A percentile compares a stretch with the other conserved stretches of the same genome.
Conservation (phyloP, 305 asterid genomes). For the Euphrasia arctica region DNA sequence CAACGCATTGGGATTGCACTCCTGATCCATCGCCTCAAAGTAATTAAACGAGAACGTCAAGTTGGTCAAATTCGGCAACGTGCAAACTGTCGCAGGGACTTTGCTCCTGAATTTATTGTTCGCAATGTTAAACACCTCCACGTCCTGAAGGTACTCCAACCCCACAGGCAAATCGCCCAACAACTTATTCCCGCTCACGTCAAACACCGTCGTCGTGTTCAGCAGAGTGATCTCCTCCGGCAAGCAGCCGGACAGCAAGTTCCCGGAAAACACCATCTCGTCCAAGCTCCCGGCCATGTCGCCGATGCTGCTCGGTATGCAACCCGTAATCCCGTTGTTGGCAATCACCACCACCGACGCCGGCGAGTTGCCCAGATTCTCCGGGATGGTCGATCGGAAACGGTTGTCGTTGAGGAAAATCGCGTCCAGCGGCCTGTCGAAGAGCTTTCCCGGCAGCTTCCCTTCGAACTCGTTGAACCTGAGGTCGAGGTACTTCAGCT, state of each 20-base stretch:
- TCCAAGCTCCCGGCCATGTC: conserved; percentile 59
- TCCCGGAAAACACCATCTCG: conserved; percentile 41
- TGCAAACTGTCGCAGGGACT: conserved; percentile 53
- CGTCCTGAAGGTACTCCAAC: conserved; percentile 37
- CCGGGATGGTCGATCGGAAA: conserved; percentile 52
- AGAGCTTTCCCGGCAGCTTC: conserved; percentile 39
- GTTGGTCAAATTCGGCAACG: conserved; percentile 43
- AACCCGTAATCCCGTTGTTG: conserved; percentile 53
- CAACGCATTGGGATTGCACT: conserved; percentile 33
- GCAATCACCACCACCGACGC: conserved; percentile 67
- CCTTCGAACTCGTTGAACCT: conserved; percentile 81
- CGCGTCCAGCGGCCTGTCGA: conserved; percentile 56
- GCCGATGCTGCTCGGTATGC: conserved; percentile 71
- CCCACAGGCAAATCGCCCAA: conserved; percentile 47
- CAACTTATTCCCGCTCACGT: conserved; percentile 41
- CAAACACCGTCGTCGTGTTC: conserved; percentile 39
- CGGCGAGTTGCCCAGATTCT: conserved; percentile 60
- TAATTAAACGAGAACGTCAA: conserved; percentile 49
- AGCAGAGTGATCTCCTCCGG: conserved; percentile 60
- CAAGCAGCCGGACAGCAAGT: conserved; percentile 56
- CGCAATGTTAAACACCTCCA: conserved; percentile 50
- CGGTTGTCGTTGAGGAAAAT: conserved; percentile 64
- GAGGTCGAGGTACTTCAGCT: conserved; percentile 54
- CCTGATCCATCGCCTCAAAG: conserved; percentile 47
- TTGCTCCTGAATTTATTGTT: conserved; percentile 49